phyloP scores from a whole-genome alignment of 352 stramenopile genomes.

The Phytophthora rubi region DNA sequence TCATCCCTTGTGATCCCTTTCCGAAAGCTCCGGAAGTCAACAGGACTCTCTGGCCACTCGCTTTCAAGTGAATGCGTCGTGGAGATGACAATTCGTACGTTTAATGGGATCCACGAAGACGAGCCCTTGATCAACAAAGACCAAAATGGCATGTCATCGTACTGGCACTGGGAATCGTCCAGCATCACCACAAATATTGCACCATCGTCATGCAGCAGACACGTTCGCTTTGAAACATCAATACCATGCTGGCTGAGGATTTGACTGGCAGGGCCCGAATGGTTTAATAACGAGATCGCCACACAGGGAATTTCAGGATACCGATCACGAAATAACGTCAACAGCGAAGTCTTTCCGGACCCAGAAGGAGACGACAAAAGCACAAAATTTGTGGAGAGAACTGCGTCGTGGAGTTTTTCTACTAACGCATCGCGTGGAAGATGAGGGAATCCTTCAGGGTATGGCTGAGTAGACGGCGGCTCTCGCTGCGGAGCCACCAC shows the following conservation, averaged over 20 bases:
- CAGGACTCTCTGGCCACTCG: no score
- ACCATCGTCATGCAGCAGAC: no score
- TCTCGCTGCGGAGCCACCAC: background rate
- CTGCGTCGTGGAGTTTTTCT: background rate
- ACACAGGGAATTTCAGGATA: constrained; percentile 11
- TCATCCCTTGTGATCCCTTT: no score
- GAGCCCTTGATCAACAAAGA: no score
- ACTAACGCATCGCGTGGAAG: constrained; percentile 21
- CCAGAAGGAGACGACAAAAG: background rate
- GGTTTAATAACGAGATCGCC: constrained; percentile 7
- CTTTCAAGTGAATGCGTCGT: no score
- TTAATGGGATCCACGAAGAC: no score
- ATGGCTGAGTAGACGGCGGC: background rate
- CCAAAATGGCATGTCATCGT: no score
- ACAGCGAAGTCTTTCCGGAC: constrained; percentile 15
- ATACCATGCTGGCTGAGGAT: background rate
- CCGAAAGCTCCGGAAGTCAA: no score
- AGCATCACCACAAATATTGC: no score
- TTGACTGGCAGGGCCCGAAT: background rate
- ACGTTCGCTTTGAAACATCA: background rate
- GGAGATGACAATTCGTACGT: no score
- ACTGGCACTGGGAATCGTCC: no score
- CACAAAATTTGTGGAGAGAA: constrained; percentile 5
- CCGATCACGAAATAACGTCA: constrained; percentile 12
- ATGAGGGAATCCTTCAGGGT: constrained; percentile 12